These are phyloP conservation scores for Aureobasidium mangrovei DNA, from an alignment of 2,329 filamentous ascomycete genomes.

Conservation along the genomic window DNA sequence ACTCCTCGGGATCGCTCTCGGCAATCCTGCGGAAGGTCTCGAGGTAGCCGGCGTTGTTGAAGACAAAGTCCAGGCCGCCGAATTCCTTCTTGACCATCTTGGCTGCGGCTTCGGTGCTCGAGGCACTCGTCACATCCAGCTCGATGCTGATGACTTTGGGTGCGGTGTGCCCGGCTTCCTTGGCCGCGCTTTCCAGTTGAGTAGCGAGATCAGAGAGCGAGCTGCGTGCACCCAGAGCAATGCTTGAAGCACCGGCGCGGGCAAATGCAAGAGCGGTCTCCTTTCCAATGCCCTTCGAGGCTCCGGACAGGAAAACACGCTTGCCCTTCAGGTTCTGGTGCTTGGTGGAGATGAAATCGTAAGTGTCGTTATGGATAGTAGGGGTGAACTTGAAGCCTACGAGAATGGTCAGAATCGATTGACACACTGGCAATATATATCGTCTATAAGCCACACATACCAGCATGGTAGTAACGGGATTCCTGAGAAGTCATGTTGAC, in stretches of 20 bases:
- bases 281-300: conserved; percentile 31
- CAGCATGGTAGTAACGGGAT: neutral
- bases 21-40: conserved; percentile 23
- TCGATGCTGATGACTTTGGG: conserved; percentile 37
- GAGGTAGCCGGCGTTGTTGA: conserved; percentile 40
- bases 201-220: conserved; percentile 31
- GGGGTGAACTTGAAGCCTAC: conserved; percentile 20
- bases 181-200: conserved; percentile 30
- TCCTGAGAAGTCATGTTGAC: neutral
- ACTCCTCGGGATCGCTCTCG: conserved; percentile 30
- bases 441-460: neutral
- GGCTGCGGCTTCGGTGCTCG: conserved; percentile 31
- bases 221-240: conserved; percentile 48
- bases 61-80: conserved; percentile 36
- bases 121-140: conserved; percentile 35
- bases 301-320: conserved; percentile 45
- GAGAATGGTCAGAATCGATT: neutral
- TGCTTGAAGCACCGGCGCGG: conserved; percentile 42
- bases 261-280: conserved; percentile 49
- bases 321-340: conserved; percentile 34
- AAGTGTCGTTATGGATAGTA: conserved; percentile 35
- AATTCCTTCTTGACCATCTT: conserved; percentile 26
- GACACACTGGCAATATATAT: neutral
- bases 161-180: conserved; percentile 26
- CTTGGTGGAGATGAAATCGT: conserved; percentile 41